These are phyloP conservation scores for Selaginella moellendorffii DNA, from an alignment of 75 land plant genomes.

Conservation along the genomic window DNA sequence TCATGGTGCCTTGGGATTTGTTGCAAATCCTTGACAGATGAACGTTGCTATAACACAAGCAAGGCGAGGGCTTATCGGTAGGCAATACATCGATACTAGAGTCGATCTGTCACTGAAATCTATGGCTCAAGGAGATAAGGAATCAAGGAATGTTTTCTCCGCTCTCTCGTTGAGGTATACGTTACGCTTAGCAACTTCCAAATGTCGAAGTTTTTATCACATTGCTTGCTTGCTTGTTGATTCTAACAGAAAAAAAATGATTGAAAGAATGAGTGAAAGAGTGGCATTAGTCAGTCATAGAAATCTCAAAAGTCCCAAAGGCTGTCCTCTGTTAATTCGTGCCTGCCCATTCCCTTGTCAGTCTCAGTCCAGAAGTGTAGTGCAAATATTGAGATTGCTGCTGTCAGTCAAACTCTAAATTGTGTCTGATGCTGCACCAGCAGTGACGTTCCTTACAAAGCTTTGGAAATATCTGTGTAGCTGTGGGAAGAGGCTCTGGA, in stretches of 20 bases:
- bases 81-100: conserved; percentile 19
- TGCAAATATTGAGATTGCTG: neutral
- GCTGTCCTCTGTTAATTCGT: neutral
- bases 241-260: too few relatives aligned
- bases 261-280: neutral
- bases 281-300: neutral
- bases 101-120: conserved; percentile 16
- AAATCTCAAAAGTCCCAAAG: neutral
- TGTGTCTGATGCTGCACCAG: neutral
- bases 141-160: conserved; percentile 4
- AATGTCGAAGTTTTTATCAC: too few relatives aligned
- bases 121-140: conserved; percentile 16
- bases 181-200: too few relatives aligned
- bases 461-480: too few relatives aligned
- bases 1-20: conserved; percentile 24
- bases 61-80: conserved; percentile 18
- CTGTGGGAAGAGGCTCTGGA: too few relatives aligned
- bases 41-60: conserved; percentile 29
- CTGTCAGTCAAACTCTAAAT: neutral
- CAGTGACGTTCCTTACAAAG: neutral
- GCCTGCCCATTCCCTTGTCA: too few relatives aligned
- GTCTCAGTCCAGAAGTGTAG: neutral
- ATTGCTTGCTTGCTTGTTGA: too few relatives aligned
- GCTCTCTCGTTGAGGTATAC: too few relatives aligned
- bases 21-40: conserved; percentile 26